Evolutionary conservation across 306 rosid genomes (phyloP).

Genomic region (Gastrolobium bilobum): DNA sequence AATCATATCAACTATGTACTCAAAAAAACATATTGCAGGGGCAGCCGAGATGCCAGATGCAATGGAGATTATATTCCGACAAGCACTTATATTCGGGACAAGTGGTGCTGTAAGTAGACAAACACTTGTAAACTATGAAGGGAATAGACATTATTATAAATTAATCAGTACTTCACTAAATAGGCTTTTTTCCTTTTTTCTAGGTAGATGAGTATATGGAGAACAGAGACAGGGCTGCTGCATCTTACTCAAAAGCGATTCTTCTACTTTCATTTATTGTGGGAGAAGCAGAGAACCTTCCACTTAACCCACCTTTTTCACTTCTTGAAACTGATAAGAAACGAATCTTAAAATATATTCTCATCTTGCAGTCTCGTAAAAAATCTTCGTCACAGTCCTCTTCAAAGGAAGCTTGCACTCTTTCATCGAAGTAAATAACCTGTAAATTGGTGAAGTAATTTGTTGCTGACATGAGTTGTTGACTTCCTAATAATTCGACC

Average conservation of each 20-base stretch:
- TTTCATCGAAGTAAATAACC: conserved; percentile 49
- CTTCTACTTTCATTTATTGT: conserved; percentile 82
- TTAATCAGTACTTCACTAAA: conserved; percentile 22
- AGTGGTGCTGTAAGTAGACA: conserved; percentile 77
- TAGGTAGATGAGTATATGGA: conserved; percentile 86
- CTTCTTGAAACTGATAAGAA: conserved; percentile 63
- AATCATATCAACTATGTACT: conserved; percentile 4
- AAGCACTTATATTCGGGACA: conserved; percentile 61
- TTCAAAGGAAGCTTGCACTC: conserved; percentile 50
- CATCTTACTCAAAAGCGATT: conserved; percentile 81
- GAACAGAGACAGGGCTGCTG: conserved; percentile 67
- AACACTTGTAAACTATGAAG: conserved; percentile 12
- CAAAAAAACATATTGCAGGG: conserved; percentile 43
- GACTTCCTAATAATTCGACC: conserved; percentile 19
- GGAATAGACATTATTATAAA: neutral
- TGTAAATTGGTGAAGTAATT: conserved; percentile 40
- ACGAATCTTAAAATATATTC: conserved; percentile 75
- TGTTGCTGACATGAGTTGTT: conserved; percentile 34
- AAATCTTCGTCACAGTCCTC: conserved; percentile 55
- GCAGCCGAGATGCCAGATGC: conserved; percentile 82
- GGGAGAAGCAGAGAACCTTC: conserved; percentile 78
- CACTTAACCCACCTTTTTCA: conserved; percentile 78
- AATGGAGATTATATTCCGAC: conserved; percentile 68
- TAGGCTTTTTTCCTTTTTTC: conserved; percentile 16
- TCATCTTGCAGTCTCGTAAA: conserved; percentile 61